Evolutionary conservation across 805 yeast species (phyloP), one percentile per base, ranked within the genome.

Genomic region (Scheffersomyces coipomensis): DNA sequence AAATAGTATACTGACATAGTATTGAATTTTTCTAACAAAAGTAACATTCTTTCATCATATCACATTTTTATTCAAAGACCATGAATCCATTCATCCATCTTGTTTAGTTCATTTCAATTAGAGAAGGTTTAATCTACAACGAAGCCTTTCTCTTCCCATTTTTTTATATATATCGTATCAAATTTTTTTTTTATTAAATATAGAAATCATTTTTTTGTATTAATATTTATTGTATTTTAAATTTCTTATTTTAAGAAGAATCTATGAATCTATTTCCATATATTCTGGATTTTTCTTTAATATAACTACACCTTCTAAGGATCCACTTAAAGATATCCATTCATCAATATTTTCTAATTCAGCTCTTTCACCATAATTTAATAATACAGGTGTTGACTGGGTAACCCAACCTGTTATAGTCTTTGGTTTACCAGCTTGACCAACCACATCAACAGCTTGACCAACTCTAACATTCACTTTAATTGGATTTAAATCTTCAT

Each of bases 361-460:
- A 0, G 99, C 99, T 46, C 97, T 77, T 64, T 93, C 99, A 32
- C 98, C 98, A 52, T 83, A 82, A 29, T 93, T 90, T 40, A 93
- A 73, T 52, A 93, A 71, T 16, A 93, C 99, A 0, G 99, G 99
- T 0, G 99, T 93, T 4, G 93, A 86, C 57, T 93, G 99, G 1
- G 99, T 93, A 16, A 93, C 98, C 99, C 99, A 93, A 26, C 99
- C 99, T 3, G 99, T 93, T 34, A 93, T 93, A 10, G 97, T 90
- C 73, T 93, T 93, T 35, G 99, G 99, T 53, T 88, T 88, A 69
- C 99, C 99, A 0, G 98, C 99, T 64, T 91, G 98, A 24, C 99
- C 99, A 46, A 93, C 98, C 29, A 90, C 88, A 60, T 93, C 99
- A 21, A 93, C 98, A 5, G 99, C 98, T 68, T 91, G 97, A 46